Evolutionary conservation across 2,329 filamentous ascomycete genomes (phyloP).

Genomic region (Cucurbitaria berberidis): DNA sequence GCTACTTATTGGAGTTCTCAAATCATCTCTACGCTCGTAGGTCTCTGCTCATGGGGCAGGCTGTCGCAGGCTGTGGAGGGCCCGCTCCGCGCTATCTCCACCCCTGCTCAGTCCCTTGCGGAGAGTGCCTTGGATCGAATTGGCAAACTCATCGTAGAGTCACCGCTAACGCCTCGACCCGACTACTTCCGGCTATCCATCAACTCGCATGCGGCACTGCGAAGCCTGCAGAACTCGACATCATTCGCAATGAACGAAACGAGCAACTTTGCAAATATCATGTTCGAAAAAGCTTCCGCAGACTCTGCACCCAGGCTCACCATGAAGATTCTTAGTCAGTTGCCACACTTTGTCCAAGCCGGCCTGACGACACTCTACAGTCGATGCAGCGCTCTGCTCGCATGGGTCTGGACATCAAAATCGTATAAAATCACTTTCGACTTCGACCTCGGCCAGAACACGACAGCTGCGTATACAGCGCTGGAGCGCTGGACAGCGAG

Average conservation of each 20-base stretch:
- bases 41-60: conserved; percentile 25
- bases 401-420: conserved; percentile 42
- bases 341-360: conserved; percentile 18
- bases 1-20: conserved; percentile 52
- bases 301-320: conserved; percentile 24
- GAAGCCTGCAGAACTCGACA: conserved; percentile 47
- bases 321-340: conserved; percentile 22
- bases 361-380: conserved; percentile 9
- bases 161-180: conserved; percentile 35
- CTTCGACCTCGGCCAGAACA: conserved; percentile 33
- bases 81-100: conserved; percentile 29
- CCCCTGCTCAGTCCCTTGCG: conserved; percentile 42
- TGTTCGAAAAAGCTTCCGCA: conserved; percentile 35
- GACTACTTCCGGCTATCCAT: conserved; percentile 46
- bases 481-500: conserved; percentile 55
- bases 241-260: conserved; percentile 43
- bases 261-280: conserved; percentile 25
- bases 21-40: conserved; percentile 32
- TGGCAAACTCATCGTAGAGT: conserved; percentile 34
- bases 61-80: conserved; percentile 23
- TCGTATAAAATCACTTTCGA: conserved; percentile 48
- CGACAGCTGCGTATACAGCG: conserved; percentile 22
- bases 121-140: conserved; percentile 46
- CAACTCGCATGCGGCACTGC: conserved; percentile 46
- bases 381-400: conserved; percentile 19